Evolutionary conservation across 2,329 filamentous ascomycete genomes (phyloP), one percentile per base, ranked within the genome.

Genomic region (Zopfia rhizophila): DNA sequence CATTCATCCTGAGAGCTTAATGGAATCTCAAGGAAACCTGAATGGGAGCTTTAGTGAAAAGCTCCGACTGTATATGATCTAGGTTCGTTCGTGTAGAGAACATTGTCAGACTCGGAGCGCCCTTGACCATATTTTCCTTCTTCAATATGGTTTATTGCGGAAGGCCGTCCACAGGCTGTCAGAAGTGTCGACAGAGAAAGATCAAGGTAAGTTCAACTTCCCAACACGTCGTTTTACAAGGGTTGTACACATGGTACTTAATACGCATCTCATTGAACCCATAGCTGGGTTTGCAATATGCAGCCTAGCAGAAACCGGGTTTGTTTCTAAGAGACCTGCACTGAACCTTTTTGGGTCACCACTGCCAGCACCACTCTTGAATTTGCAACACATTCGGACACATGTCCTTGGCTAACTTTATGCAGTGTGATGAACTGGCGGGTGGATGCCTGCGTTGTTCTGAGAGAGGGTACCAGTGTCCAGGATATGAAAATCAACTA

Each of bases 171-270:
- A 68, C 63, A 10, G 66, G 65, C 5, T 69, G 66, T 38, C 58
- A 58, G 35, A 67, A 54, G 36, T 75, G 72, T 53, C 65, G 72
- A n/a, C 63, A 72, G 37, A 65, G 72, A 33, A 75, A 74, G 48
- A 65, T 74, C 30, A 73, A 72, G 59, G 72, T 74, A 37, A 44
- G 65, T 50, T 12, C 33, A 18, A 17, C n/a, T 27, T 27, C n/a
- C 8, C n/a, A 27, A n/a, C n/a, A n/a, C n/a, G n/a, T n/a, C n/a
- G n/a, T n/a, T n/a, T n/a, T n/a, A n/a, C n/a, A n/a, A n/a, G n/a
- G n/a, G n/a, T n/a, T n/a, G n/a, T n/a, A n/a, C n/a, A 38, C 16
- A 6, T 36, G 24, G 33, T 38, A 19, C 28, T 3, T 21, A 11
- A 30, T 22, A 11, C 16, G 17, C 16, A 10, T 23, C 18, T 21